Percentiles rank a stretch among this genome's conserved stretches.
phyloP scores from a whole-genome alignment of 306 rosid species.

The Cucumis melo region DNA sequence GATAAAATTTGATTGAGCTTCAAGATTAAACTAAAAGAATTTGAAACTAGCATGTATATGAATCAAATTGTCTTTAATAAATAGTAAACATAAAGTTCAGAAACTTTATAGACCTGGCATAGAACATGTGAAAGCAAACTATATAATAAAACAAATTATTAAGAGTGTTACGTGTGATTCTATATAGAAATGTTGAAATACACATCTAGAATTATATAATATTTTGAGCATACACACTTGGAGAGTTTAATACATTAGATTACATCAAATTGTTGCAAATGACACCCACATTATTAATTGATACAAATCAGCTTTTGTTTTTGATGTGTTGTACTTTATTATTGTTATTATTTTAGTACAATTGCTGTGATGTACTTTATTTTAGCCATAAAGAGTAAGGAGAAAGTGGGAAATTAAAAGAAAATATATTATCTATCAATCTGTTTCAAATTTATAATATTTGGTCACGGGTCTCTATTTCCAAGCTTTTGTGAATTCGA shows the following conservation, averaged over 20 bases:
- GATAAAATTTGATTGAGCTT: no score
- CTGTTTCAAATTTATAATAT: not conserved
- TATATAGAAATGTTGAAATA: not conserved
- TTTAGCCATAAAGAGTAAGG: not conserved
- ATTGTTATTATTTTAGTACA: no score
- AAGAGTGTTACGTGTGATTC: not conserved
- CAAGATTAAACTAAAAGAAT: no score
- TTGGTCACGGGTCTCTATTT: not conserved
- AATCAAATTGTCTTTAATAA: not conserved
- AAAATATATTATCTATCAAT: not conserved
- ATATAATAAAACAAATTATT: not conserved
- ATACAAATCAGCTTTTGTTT: not conserved
- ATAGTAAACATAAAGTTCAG: not conserved
- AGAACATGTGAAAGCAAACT: not conserved
- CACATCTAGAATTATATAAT: no score
- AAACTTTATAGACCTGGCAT: not conserved
- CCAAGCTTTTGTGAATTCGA: not conserved
- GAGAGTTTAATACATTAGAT: not conserved
- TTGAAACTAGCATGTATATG: no score
- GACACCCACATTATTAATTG: not conserved
- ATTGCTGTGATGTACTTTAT: not conserved
- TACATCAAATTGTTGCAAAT: not conserved
- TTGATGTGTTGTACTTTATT: not conserved
- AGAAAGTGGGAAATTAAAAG: not conserved
- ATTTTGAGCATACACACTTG: not conserved